Conservation (phyloP, 75 land plant genomes). For the Larix kaempferi region DNA sequence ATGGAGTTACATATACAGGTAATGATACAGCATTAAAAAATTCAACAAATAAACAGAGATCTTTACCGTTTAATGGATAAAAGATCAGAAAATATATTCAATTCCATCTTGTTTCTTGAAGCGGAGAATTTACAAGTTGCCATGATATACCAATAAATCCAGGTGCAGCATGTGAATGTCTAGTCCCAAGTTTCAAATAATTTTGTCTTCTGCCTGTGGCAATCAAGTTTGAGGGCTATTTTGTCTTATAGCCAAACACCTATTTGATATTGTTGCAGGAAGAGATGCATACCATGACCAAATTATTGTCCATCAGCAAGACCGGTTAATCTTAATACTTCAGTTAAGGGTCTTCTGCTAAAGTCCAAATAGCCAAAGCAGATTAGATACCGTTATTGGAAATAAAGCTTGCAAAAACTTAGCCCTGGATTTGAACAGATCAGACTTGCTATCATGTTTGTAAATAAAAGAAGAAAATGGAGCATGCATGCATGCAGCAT, state of each 20-base stretch:
- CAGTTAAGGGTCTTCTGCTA: no score
- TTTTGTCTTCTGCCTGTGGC: neutral
- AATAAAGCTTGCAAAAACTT: no score
- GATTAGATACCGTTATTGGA: no score
- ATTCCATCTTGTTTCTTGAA: neutral
- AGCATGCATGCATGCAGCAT: neutral
- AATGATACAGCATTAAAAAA: neutral
- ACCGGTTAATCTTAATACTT: no score
- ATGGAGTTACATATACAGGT: neutral
- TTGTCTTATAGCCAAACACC: neutral
- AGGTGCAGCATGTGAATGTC: neutral
- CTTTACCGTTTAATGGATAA: neutral
- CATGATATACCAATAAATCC: neutral
- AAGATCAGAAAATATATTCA: neutral
- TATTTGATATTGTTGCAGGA: neutral
- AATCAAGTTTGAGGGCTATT: conserved; percentile 1
- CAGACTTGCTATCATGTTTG: no score
- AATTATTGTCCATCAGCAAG: neutral
- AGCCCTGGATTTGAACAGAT: no score
- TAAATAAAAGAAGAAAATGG: no score
- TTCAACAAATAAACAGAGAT: neutral
- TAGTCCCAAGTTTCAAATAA: neutral
- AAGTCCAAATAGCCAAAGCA: no score
- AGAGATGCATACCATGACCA: neutral
- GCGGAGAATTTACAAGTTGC: neutral